Percentiles rank a stretch among this genome's conserved stretches.
Conservation (phyloP, 306 rosid genomes). For the Quercus glauca region DNA sequence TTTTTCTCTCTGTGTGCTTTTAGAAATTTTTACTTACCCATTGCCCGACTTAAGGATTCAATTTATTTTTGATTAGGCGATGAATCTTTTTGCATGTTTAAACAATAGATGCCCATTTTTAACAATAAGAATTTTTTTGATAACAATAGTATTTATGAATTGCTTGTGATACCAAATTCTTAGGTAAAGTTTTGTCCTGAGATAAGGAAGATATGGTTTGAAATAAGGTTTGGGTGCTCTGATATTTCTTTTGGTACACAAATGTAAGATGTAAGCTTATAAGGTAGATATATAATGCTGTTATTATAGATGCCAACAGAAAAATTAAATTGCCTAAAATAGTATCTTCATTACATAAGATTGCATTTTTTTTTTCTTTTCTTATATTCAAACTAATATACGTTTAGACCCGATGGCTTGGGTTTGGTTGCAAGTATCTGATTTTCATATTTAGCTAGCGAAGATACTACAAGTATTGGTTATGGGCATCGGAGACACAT, state of each 20-base stretch:
- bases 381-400: neutral
- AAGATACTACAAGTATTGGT: neutral
- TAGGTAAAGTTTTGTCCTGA: neutral
- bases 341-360: neutral
- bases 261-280: neutral
- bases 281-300: neutral
- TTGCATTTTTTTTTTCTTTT: neutral
- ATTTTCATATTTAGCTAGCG: neutral
- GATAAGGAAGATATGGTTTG: neutral
- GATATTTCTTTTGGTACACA: neutral
- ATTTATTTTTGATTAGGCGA: too few species aligned
- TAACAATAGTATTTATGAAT: neutral
- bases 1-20: neutral
- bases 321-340: neutral
- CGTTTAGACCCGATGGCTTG: neutral
- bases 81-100: neutral
- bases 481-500: neutral
- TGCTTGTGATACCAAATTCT: neutral
- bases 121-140: neutral
- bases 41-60: too few species aligned
- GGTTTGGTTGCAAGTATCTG: too few species aligned
- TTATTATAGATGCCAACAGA: neutral
- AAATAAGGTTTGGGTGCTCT: neutral
- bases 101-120: neutral
- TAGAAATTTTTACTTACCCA: too few species aligned